These are phyloP conservation scores for Phyllosticta capitalensis DNA, from an alignment of 2,329 filamentous ascomycete genomes.

Conservation along the genomic window DNA sequence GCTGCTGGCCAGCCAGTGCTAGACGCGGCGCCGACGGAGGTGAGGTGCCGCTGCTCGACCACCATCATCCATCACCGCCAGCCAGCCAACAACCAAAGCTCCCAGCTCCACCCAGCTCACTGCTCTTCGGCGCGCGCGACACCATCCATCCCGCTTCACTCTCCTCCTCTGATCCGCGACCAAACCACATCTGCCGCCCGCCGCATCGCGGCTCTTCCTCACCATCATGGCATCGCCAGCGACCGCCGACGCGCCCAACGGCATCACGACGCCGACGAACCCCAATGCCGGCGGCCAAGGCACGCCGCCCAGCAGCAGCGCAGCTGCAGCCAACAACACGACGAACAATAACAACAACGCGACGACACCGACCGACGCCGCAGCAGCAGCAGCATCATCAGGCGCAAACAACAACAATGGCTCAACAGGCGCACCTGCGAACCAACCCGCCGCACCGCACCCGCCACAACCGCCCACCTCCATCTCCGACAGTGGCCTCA, in stretches of 20 bases:
- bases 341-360: conserved; percentile 17
- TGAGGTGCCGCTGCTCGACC: background rate
- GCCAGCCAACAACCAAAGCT: background rate
- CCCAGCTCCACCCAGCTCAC: too few relatives aligned
- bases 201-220: background rate
- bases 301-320: conserved; percentile 26
- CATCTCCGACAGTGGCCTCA: conserved; percentile 22
- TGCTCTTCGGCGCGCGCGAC: too few relatives aligned
- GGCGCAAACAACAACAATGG: background rate
- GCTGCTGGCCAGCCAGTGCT: too few relatives aligned
- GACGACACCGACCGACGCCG: conserved; percentile 17
- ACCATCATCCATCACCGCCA: background rate
- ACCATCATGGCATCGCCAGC: conserved; percentile 32
- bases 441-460: conserved; percentile 15
- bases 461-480: conserved; percentile 24
- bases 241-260: conserved; percentile 25
- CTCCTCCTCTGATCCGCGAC: too few relatives aligned
- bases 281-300: conserved; percentile 20
- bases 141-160: too few relatives aligned
- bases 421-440: background rate
- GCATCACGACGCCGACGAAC: conserved; percentile 26
- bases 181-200: too few relatives aligned
- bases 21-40: too few relatives aligned
- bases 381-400: conserved; percentile 13
- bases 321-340: conserved; percentile 15